phyloP scores from a whole-genome alignment of 2,329 filamentous ascomycete genomes.

The Pseudogymnoascus sp. region DNA sequence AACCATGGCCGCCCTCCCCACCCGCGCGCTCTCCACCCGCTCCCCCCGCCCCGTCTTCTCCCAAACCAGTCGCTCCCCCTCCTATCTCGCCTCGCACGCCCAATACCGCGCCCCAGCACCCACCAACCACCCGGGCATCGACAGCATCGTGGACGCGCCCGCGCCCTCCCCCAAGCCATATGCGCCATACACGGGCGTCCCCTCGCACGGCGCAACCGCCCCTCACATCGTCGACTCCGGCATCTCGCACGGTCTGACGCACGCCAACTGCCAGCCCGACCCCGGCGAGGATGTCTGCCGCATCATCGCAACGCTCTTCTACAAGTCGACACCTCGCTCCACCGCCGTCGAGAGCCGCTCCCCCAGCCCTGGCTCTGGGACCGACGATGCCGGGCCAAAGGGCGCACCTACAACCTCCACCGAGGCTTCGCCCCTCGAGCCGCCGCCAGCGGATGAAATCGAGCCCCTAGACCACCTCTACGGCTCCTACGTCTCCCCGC shows the following conservation, averaged over 20 bases:
- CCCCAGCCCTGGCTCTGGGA: conserved; percentile 25
- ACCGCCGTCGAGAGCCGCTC: conserved; percentile 15
- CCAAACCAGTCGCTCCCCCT: conserved; percentile 47
- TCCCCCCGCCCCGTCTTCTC: conserved; percentile 22
- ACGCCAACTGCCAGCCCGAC: conserved; percentile 51
- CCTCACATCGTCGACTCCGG: conserved; percentile 54
- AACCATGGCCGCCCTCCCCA: neutral
- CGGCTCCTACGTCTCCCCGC: conserved; percentile 54
- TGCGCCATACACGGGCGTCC: conserved; percentile 50
- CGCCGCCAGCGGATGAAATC: conserved; percentile 42
- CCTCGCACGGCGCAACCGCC: conserved; percentile 45
- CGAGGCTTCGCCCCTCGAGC: conserved; percentile 51
- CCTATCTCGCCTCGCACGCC: conserved; percentile 54
- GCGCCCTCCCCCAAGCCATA: conserved; percentile 32
- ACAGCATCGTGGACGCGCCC: conserved; percentile 51
- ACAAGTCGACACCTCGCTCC: conserved; percentile 40
- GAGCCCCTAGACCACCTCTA: conserved; percentile 57
- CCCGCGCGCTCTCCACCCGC: conserved; percentile 10
- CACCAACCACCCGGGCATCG: conserved; percentile 52
- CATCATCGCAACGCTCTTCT: conserved; percentile 55
- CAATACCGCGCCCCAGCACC: conserved; percentile 47
- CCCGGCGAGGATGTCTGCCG: conserved; percentile 40
- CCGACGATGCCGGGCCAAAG: conserved; percentile 26
- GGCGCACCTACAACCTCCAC: conserved; percentile 50
- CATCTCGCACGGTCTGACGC: conserved; percentile 52